Conservation (phyloP, 768 basidiomycete species). For the Neoboletus brunneissimus region DNA sequence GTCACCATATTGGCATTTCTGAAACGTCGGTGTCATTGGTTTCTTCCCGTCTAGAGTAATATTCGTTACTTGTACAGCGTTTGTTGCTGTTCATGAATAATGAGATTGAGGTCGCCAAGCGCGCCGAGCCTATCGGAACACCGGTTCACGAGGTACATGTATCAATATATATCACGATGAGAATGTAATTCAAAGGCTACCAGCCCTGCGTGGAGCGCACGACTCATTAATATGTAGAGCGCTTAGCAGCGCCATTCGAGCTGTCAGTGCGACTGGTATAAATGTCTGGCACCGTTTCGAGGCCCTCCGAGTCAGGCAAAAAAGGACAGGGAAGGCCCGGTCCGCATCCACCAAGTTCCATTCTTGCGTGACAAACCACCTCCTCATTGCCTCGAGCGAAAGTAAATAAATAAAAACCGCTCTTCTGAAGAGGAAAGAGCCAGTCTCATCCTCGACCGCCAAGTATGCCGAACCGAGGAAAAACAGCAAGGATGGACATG, state of each 20-base stretch:
- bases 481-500: conserved; percentile 9
- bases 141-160: neutral
- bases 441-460: conserved; percentile 11
- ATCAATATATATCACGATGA: neutral
- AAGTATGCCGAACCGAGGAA: conserved; percentile 10
- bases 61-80: conserved; percentile 12
- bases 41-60: conserved; percentile 19
- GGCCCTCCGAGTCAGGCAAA: neutral
- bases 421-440: conserved; percentile 30
- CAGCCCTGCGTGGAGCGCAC: neutral
- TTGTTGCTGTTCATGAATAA: conserved; percentile 18
- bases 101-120: conserved; percentile 1
- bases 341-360: conserved; percentile 5
- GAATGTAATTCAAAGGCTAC: neutral
- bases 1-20: neutral
- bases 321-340: neutral
- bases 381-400: conserved; percentile 26
- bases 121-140: neutral
- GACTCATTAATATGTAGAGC: neutral
- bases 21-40: neutral
- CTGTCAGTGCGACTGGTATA: neutral
- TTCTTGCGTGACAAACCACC: conserved; percentile 33
- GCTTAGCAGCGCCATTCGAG: neutral
- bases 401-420: neutral
- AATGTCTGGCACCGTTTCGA: conserved; percentile 21